Conservation (phyloP, 495 filamentous ascomycete species). For the Parathielavia appendiculata region DNA sequence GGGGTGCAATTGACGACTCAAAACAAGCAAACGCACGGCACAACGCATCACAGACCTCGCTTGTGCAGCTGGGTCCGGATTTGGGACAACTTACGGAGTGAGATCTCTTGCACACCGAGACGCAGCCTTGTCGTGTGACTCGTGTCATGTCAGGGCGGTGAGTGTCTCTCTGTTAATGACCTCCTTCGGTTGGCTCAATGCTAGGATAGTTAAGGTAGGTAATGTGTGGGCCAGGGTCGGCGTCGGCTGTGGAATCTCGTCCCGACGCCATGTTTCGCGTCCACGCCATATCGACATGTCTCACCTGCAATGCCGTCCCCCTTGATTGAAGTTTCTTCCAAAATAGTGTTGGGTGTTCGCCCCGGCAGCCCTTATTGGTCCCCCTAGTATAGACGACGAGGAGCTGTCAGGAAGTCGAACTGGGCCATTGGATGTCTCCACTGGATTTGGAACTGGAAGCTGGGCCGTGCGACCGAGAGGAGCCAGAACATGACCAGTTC, state of each 20-base stretch:
- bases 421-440: conserved; percentile 2
- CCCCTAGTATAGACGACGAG: background rate
- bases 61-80: conserved; percentile 12
- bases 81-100: background rate
- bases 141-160: background rate
- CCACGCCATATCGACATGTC: conserved; percentile 4
- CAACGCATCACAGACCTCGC: conserved; percentile 8
- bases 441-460: no score
- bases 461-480: conserved; percentile 28
- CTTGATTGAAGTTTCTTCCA: no score
- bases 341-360: no score
- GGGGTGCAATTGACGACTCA: background rate
- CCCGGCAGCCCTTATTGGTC: background rate
- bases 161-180: background rate
- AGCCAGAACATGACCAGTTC: background rate
- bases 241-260: conserved; percentile 5
- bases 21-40: conserved; percentile 2
- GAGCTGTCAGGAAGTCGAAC: background rate
- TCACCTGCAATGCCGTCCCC: conserved; percentile 4
- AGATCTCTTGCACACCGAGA: no score
- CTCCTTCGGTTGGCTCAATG: no score
- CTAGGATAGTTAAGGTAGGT: no score
- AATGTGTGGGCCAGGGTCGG: conserved; percentile 5
- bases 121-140: no score
- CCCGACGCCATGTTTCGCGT: conserved; percentile 12